A percentile compares a stretch with the other conserved stretches of the same genome.
Evolutionary conservation across 352 stramenopile genomes (phyloP).

Genomic region (Globisporangium perplexum): DNA sequence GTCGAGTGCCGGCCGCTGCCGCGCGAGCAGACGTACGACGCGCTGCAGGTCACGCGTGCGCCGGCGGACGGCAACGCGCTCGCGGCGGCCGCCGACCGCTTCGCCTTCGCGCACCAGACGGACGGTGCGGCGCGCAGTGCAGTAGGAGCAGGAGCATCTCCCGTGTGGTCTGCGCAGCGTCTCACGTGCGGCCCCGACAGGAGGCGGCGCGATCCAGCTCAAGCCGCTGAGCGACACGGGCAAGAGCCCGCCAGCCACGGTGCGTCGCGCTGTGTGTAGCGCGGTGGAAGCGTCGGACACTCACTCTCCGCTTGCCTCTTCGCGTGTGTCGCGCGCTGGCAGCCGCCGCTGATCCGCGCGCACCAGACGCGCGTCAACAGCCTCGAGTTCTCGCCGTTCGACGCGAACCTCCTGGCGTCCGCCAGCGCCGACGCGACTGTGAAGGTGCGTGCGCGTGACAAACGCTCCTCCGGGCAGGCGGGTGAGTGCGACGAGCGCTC

Average conservation of each 20-base stretch:
- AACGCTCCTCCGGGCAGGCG: no score
- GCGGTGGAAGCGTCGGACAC: no score
- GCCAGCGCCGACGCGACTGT: slow-evolving; percentile 46
- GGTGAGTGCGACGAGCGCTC: no score
- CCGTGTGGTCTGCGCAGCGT: not conserved
- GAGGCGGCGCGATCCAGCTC: slow-evolving; percentile 54
- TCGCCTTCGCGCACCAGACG: slow-evolving; percentile 64
- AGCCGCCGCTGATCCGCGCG: slow-evolving; percentile 54
- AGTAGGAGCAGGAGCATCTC: not conserved
- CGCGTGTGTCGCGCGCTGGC: not conserved
- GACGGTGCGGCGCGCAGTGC: slow-evolving; percentile 22
- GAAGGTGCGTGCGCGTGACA: slow-evolving; percentile 31
- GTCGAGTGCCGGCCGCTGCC: slow-evolving; percentile 49
- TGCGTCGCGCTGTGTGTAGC: slow-evolving; percentile 4
- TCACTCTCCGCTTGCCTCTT: slow-evolving; percentile 1
- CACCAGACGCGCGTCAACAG: slow-evolving; percentile 58
- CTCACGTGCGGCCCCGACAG: slow-evolving; percentile 4
- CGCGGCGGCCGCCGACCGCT: slow-evolving; percentile 27
- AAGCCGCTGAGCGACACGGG: slow-evolving; percentile 42
- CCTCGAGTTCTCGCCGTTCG: slow-evolving; percentile 56
- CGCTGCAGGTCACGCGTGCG: slow-evolving; percentile 47
- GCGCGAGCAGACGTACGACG: slow-evolving; percentile 55
- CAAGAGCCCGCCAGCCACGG: slow-evolving; percentile 22
- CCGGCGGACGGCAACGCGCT: slow-evolving; percentile 45
- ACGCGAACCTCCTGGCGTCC: slow-evolving; percentile 43